Evolutionary conservation across 2,329 filamentous ascomycete species (phyloP), one percentile per base, ranked within the genome.

Genomic region (Neopestalotiopsis sp.): DNA sequence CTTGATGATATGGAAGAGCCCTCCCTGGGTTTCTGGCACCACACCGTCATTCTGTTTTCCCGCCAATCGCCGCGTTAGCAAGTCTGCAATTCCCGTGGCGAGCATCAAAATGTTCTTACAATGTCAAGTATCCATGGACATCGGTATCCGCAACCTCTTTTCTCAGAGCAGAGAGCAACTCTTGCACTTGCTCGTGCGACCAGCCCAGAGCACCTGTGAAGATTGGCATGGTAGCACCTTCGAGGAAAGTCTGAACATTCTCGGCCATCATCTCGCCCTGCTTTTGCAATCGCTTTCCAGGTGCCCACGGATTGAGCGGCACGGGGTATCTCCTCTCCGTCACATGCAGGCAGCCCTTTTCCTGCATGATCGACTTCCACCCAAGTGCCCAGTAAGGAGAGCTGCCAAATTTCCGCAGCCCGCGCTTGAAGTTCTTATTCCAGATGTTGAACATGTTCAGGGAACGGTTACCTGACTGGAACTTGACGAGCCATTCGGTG

Each of bases 401-500:
- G 62, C 73, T 77, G 9, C 79, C 79, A 38, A 80, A 72, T 28
- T 73, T 74, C 32, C 70, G 68, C 42, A 78, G 71, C 40, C 76
- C 75, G 73, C 20, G 57, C 42, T 64, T 66, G 65, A 64, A 72
- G 69, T 69, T 67, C 40, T 64, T 64, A 60, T 63, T 68, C 60
- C 57, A 63, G 24, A 28, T 42, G 24, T 42, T 64, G 65, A 17
- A 45, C 49, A 40, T 56, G 38, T 56, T 38, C n/a, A 65, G 28
- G 20, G 69, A 72, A 62, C 72, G 74, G 69, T 81, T 75, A 5
- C 79, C 72, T 4, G 78, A 78, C 49, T 77, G 73, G 4, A 78
- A 73, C 17, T 76, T 67, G 60, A 76, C 72, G 34, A 77, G 71
- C 76, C 76, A 80, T 71, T 81, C 79, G 34, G 77, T 79, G 68